These are phyloP conservation scores for Fistulinella prunicolor DNA, from an alignment of 768 basidiomycete species.

Conservation along the genomic window DNA sequence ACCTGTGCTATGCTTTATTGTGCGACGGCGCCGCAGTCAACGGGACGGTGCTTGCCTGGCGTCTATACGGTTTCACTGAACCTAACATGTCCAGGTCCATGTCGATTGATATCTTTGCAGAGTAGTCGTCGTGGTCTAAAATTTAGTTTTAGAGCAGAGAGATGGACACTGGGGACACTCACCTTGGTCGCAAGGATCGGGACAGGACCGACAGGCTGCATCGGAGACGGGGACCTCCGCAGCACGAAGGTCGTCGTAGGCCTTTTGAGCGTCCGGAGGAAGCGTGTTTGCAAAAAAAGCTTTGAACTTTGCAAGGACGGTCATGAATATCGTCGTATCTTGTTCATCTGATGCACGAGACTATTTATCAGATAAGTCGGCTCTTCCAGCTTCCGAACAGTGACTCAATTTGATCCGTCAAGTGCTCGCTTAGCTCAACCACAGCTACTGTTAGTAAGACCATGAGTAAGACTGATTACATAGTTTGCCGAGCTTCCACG, in stretches of 20 bases:
- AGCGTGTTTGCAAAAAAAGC: conserved; percentile 14
- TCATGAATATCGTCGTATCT: conserved; percentile 23
- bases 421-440: too few relatives aligned
- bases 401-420: too few relatives aligned
- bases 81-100: conserved; percentile 82
- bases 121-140: conserved; percentile 72
- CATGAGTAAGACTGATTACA: too few relatives aligned
- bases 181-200: conserved; percentile 77
- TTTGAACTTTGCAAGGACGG: conserved; percentile 25
- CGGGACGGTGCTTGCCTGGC: conserved; percentile 54
- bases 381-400: too few relatives aligned
- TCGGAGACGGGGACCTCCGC: conserved; percentile 62
- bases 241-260: conserved; percentile 51
- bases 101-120: conserved; percentile 72
- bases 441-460: too few relatives aligned
- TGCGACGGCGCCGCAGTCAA: background rate
- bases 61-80: conserved; percentile 76
- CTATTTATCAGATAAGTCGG: too few relatives aligned
- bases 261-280: conserved; percentile 35
- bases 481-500: too few relatives aligned
- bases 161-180: conserved; percentile 21
- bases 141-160: conserved; percentile 19
- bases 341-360: too few relatives aligned
- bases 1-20: conserved; percentile 44
- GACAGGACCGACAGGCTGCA: conserved; percentile 70